These are phyloP conservation scores for Phaeophleospora eucalypticola DNA, from an alignment of 2,329 filamentous ascomycete species.

Conservation along the genomic window DNA sequence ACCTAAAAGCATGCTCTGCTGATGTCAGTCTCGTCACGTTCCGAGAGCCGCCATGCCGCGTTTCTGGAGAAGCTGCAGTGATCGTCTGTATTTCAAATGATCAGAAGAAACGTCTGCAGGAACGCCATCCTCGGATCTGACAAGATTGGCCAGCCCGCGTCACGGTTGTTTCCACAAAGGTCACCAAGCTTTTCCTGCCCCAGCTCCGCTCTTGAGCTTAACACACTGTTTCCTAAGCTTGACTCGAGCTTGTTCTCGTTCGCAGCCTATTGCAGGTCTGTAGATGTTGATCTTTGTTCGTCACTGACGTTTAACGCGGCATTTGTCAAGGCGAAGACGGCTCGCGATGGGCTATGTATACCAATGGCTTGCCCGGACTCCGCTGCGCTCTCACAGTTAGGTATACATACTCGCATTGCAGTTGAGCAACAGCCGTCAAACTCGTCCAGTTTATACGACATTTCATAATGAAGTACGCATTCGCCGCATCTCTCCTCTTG, in stretches of 20 bases:
- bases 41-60: no score
- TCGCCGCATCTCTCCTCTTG: conserved; percentile 2
- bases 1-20: no score
- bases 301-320: not conserved
- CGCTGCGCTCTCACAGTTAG: no score
- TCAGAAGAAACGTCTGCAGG: not conserved
- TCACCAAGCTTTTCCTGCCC: not conserved
- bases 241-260: conserved; percentile 2
- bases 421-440: no score
- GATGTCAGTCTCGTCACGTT: no score
- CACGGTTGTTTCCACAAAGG: not conserved
- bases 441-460: no score
- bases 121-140: not conserved
- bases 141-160: not conserved
- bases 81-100: not conserved
- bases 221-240: not conserved
- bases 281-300: not conserved
- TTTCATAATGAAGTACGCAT: conserved; percentile 12
- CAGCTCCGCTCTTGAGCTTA: not conserved
- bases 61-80: not conserved
- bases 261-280: not conserved
- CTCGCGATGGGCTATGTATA: not conserved
- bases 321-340: not conserved
- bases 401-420: no score
- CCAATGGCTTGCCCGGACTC: not conserved